Base-by-base conservation (phyloP, 768 basidiomycete genomes). In the Tylopilus cervinicoccineus region DNA sequence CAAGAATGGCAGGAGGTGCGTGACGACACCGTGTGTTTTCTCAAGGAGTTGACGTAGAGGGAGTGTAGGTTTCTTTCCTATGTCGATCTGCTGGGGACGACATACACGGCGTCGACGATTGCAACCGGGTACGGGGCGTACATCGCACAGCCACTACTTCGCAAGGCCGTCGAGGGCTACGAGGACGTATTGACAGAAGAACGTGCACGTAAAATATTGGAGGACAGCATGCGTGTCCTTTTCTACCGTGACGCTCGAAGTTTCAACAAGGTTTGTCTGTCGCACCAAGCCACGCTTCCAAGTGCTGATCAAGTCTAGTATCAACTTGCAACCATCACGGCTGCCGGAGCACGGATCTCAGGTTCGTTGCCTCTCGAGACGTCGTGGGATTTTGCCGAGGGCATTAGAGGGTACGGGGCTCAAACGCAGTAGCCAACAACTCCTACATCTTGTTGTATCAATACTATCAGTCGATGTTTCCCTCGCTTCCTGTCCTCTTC, bases 181-280 rank as follows among this genome's bases (percentile, higher is more conserved):
- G 86, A 90, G 57, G 77, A 87, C 41, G 71, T 68, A 1, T 69
- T 98, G 47, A 86, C 86, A 2, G 86, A 88, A 60, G 84, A 83
- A 32, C 81, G 93, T 48, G 96, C 92, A 14, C 72, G 77, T 22
- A 72, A 76, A 59, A 86, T 98, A 50, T 63, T 99, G 45, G 81
- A 88, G 60, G 81, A 88, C 42, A 83, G 87, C 64, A 90, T 99
- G 85, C 83, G 84, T 56, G 93, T 98, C 14, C 77, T 99, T 40
- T 98, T 86, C 71, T 99, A 99, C 71, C 83, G 96, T 37, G 96
- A 99, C 59, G 95, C 95, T 6, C 78, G 95, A 57, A 92, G 89
- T 73, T 72, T 94, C 67, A 88, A 98, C 78, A 96, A 97, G 81
- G 94, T 91, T 54, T 27, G 76, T 62, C 37, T 22, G 19, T 22